These are phyloP conservation scores for Aspergillus viridinutans DNA, from an alignment of 2,329 filamentous ascomycete genomes.

Conservation along the genomic window DNA sequence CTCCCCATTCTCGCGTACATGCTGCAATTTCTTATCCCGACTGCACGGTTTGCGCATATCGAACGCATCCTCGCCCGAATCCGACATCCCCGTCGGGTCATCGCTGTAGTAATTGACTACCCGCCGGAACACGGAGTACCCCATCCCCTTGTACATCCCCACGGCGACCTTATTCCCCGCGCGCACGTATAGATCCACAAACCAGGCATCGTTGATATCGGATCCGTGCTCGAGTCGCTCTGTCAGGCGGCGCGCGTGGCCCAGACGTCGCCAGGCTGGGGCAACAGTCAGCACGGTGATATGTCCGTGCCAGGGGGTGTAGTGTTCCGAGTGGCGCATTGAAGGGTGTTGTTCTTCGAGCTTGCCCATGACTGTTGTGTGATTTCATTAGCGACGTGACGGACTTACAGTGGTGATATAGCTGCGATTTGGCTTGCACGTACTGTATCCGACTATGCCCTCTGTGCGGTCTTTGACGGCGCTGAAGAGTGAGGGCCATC, in stretches of 20 bases:
- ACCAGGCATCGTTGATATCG: slow-evolving; percentile 82
- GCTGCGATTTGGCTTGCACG: slow-evolving; percentile 25
- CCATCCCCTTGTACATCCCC: slow-evolving; percentile 82
- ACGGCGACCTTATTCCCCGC: slow-evolving; percentile 85
- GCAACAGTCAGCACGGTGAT: slow-evolving; percentile 94
- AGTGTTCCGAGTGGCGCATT: slow-evolving; percentile 73
- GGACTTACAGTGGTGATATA: not conserved
- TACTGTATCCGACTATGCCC: slow-evolving; percentile 94
- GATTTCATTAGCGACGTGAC: slow-evolving; percentile 2
- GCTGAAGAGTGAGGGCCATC: slow-evolving; percentile 93
- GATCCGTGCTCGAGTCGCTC: slow-evolving; percentile 76
- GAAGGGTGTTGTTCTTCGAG: slow-evolving; percentile 79
- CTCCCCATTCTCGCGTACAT: slow-evolving; percentile 78
- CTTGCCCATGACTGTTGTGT: slow-evolving; percentile 81
- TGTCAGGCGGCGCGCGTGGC: slow-evolving; percentile 79
- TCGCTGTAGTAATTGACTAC: slow-evolving; percentile 94
- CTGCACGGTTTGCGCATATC: slow-evolving; percentile 94
- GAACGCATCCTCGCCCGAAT: slow-evolving; percentile 74
- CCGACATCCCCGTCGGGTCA: slow-evolving; percentile 60
- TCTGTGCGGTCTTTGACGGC: slow-evolving; percentile 81
- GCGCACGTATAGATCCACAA: slow-evolving; percentile 91
- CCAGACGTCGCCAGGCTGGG: slow-evolving; percentile 76
- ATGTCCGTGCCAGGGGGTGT: slow-evolving; percentile 98
- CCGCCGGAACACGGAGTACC: slow-evolving; percentile 83
- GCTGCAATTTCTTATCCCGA: slow-evolving; percentile 70